Percentiles rank a stretch among this genome's conserved stretches.
Evolutionary conservation across 202 grass and related monocot species (phyloP).

Genomic region (Musa balbisiana): DNA sequence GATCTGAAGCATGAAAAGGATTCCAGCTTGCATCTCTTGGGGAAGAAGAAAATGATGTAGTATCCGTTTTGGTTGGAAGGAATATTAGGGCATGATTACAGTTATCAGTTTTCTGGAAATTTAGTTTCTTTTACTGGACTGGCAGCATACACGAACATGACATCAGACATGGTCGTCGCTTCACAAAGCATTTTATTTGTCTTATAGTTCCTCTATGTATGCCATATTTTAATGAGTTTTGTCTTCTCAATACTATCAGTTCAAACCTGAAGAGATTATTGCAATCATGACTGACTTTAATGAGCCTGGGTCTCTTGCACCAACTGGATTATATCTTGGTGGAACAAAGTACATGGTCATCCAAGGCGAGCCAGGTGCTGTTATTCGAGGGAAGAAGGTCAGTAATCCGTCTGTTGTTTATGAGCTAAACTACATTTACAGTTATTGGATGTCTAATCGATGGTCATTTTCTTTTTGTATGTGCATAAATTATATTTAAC

Average conservation of each 20-base stretch:
- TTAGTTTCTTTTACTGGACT: no score
- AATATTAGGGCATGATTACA: no score
- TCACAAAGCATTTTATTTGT: background rate
- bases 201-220: background rate
- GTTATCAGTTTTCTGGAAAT: no score
- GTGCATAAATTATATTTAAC: no score
- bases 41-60: no score
- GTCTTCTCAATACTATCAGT: constrained; percentile 24
- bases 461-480: no score
- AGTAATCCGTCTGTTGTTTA: background rate
- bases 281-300: constrained; percentile 56
- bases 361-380: constrained; percentile 59
- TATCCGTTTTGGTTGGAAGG: no score
- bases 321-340: constrained; percentile 66
- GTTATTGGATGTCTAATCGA: background rate
- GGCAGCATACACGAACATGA: no score
- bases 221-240: background rate
- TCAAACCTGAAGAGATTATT: constrained; percentile 46
- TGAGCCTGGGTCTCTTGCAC: constrained; percentile 58
- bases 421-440: background rate
- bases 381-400: constrained; percentile 86
- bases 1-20: background rate
- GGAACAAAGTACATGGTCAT: constrained; percentile 89
- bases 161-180: no score
- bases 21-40: background rate